A percentile compares a stretch with the other conserved stretches of the same genome.
These are phyloP conservation scores for Colletotrichum liriopes DNA, from an alignment of 2,329 filamentous ascomycete genomes.

Conservation along the genomic window DNA sequence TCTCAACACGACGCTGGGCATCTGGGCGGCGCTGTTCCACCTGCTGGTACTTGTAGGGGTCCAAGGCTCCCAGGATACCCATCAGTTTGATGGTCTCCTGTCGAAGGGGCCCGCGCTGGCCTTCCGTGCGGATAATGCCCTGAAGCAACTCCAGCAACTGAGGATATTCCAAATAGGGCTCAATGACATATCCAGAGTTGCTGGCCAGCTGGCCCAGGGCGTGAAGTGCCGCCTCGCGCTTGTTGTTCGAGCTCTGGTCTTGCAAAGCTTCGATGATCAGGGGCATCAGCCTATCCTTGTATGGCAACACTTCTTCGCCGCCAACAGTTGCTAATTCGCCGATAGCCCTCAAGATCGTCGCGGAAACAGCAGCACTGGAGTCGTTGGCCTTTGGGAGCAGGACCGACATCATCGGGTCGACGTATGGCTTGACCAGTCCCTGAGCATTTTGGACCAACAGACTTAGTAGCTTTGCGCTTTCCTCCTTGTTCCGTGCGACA, in stretches of 20 bases:
- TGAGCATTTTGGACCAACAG: conserved; percentile 94
- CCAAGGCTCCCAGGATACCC: conserved; percentile 93
- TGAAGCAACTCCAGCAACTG: conserved; percentile 93
- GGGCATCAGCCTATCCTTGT: conserved; percentile 93
- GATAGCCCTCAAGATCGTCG: conserved; percentile 94
- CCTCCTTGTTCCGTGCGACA: conserved; percentile 93
- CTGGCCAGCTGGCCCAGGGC: conserved; percentile 94
- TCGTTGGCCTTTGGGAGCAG: conserved; percentile 95
- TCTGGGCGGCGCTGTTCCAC: conserved; percentile 92
- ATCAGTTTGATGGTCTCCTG: conserved; percentile 97
- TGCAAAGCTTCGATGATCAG: conserved; percentile 95
- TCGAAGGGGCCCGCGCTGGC: conserved; percentile 84
- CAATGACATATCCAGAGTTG: conserved; percentile 97
- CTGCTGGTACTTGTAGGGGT: conserved; percentile 97
- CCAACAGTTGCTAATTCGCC: conserved; percentile 95
- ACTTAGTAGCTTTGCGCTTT: conserved; percentile 93
- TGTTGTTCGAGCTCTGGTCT: conserved; percentile 90
- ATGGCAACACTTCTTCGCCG: conserved; percentile 92
- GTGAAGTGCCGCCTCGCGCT: conserved; percentile 91
- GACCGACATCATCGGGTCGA: conserved; percentile 95
- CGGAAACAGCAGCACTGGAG: conserved; percentile 87
- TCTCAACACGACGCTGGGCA: conserved; percentile 76
- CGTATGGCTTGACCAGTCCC: conserved; percentile 93
- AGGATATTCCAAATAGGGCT: conserved; percentile 95
- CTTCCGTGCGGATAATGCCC: conserved; percentile 92